Evolutionary conservation across 2,329 filamentous ascomycete species (phyloP), one percentile per base, ranked within the genome.

Genomic region (Colletotrichum navitas): DNA sequence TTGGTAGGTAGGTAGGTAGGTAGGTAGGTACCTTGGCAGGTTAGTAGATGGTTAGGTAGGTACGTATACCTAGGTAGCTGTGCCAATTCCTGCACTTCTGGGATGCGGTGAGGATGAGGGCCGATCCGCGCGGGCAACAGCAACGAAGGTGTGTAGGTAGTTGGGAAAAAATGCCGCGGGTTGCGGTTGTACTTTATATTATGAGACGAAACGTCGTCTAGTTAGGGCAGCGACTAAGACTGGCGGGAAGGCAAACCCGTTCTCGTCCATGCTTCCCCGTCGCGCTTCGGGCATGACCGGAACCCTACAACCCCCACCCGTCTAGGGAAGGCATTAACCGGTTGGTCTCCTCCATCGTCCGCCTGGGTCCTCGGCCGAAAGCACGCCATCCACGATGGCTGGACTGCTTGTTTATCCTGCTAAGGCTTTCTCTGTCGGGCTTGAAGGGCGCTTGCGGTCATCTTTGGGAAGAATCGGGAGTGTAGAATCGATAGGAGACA

Each of bases 221-320:
- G 21, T 24, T n/a, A 18, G 47, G 34, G 34, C 47, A 47, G 18
- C 43, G 29, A 51, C 60, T 21, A 21, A 14, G 21, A 32, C 39
- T 41, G 39, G 39, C 39, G 39, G 60, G 24, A 52, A 39, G 34
- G 51, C 10, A 7, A 32, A 14, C 34, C 26, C 24, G 49, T 63
- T 43, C 32, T 24, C 29, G 41, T 29, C 47, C n/a, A 34, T 29
- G n/a, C 49, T 51, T 51, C 45, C 45, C 32, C n/a, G 32, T 41
- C 29, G 47, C 18, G 61, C 24, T 54, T 63, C 61, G 61, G 61
- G 47, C 47, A 54, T 34, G 36, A 63, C 61, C 61, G 61, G 47
- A 63, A 63, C 61, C 24, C 34, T n/a, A 45, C 8, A n/a, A 24
- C 21, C 43, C 26, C 41, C 47, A 29, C 26, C 49, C 49, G 14